Evolutionary conservation across 2,329 filamentous ascomycete species (phyloP), one percentile per base, ranked within the genome.

Genomic region (Penicillium sclerotigenum): DNA sequence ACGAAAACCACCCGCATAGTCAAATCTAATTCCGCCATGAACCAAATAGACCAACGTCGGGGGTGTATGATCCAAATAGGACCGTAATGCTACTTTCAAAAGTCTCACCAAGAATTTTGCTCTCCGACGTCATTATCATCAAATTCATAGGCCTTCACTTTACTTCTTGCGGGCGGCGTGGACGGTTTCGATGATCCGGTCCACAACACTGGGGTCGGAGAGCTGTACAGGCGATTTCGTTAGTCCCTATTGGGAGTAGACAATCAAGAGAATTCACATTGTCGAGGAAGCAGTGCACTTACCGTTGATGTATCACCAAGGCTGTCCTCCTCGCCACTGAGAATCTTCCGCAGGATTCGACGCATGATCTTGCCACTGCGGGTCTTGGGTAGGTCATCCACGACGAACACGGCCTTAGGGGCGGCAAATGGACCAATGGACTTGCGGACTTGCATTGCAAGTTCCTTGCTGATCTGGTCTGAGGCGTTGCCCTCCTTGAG

Each of bases 311-410:
- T 95, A 71, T 99, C 94, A 67, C 94, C 94, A 52, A 99, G 81
- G 77, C 96, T 92, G 74, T 99, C 94, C 77, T 97, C 93, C 80
- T 99, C 94, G 34, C 93, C 93, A 16, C 92, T 92, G 65, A 99
- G 78, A 70, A 99, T 96, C 90, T 99, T 99, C 68, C 94, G 85
- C 80, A 99, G 78, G 71, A 99, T 96, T 62, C 94, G 87, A 61
- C 94, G 85, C 94, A 99, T 99, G 71, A 99, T 99, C 88, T 99
- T 99, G 64, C 94, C 94, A 66, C 90, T 96, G 66, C 94, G 84
- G 36, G 94, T 99, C 86, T 99, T 97, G 68, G 94, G 94, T 63
- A 99, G 83, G 73, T 99, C 94, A 3, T 91, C 88, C 42, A 99
- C 89, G 52, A 96, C 85, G 73, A 87, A 94, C 61, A 99, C 87